Conservation (phyloP, 169 alveolate genomes). For the Eimeria nieschulzi region DNA sequence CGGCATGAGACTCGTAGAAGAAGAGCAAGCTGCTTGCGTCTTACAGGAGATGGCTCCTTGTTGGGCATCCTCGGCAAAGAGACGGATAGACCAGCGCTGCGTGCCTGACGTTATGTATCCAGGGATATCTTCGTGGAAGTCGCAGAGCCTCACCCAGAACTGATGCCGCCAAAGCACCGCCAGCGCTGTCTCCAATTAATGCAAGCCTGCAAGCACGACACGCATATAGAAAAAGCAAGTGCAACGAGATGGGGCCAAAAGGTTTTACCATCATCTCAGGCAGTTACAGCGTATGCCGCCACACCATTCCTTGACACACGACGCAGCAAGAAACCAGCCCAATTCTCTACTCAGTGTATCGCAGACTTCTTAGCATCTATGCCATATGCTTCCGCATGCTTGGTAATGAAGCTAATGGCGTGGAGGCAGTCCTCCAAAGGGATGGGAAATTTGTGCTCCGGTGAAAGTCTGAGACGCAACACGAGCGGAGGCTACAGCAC, state of each 20-base stretch:
- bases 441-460: constrained; percentile 67
- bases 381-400: constrained; percentile 22
- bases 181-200: constrained; percentile 70
- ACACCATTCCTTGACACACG: too few species aligned
- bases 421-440: constrained; percentile 63
- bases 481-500: not conserved
- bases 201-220: constrained; percentile 27
- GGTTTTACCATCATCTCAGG: not conserved
- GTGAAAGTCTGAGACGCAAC: constrained; percentile 57
- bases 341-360: too few species aligned
- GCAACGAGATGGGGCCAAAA: not conserved
- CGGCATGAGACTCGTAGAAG: too few species aligned
- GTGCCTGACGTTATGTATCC: constrained; percentile 30
- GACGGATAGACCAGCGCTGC: constrained; percentile 66
- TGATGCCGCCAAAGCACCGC: constrained; percentile 65
- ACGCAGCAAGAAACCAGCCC: too few species aligned
- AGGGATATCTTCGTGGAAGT: constrained; percentile 36
- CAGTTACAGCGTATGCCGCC: not conserved
- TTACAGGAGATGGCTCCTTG: constrained; percentile 59
- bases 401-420: constrained; percentile 38
- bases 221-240: not conserved
- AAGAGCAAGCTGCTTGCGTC: not conserved
- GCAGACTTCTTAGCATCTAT: constrained; percentile 29
- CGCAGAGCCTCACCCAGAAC: constrained; percentile 68
- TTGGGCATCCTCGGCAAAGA: constrained; percentile 71